Evolutionary conservation across 2,329 filamentous ascomycete species (phyloP), one percentile per base, ranked within the genome.

Genomic region (Hortaea sp.): DNA sequence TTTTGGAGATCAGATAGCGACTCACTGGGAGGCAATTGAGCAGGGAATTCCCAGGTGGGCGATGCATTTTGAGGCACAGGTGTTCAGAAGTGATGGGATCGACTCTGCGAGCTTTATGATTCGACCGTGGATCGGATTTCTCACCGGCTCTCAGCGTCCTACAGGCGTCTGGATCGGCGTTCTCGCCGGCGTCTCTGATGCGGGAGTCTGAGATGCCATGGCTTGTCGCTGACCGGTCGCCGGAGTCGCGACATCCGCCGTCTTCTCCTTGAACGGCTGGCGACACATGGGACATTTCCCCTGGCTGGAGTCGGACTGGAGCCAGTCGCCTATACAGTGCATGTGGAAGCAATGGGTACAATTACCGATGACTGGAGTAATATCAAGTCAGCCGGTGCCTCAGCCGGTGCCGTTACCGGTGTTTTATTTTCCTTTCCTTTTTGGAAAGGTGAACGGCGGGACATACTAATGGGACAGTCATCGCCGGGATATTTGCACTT

Each of bases 311-410:
- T 97, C 92, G 65, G 95, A 89, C 61, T 92, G 87, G 57, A 98
- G 88, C 92, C 92, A 98, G 60, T 88, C 86, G 58, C 85, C 76
- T 57, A 98, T 92, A 67, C 92, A 98, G 68, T 98, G 92, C 86
- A 95, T 94, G 68, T 98, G 92, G 63, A 98, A 98, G 53, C 88
- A 95, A 66, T 98, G 92, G 5, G 88, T 90, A 69, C 92, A 98
- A 72, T 90, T 94, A 39, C 92, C 92, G 50, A 92, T 89, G 55
- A 95, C 90, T 95, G n/a, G n/a, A n/a, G n/a, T n/a, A n/a, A n/a
- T n/a, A n/a, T n/a, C n/a, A n/a, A n/a, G n/a, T n/a, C n/a, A n/a
- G n/a, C n/a, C n/a, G n/a, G n/a, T n/a, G n/a, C n/a, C n/a, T n/a
- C 32, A 35, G 32, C n/a, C 32, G n/a, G 32, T n/a, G 32, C 32